phyloP scores from a whole-genome alignment of 73 alveolate species.

The Tetrahymena thermophila region DNA sequence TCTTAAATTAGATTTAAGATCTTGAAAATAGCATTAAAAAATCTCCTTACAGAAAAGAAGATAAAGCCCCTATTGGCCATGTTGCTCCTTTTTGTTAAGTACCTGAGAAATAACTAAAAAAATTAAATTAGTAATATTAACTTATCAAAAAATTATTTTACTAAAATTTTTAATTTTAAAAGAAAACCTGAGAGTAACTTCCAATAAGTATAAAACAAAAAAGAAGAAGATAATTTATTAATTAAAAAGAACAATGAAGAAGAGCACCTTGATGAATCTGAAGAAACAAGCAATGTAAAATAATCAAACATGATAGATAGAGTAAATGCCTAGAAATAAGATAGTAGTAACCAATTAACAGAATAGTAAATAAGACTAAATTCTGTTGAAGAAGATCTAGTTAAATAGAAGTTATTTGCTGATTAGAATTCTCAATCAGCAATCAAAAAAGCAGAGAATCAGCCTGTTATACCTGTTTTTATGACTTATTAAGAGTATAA shows the following conservation, averaged over 20 bases:
- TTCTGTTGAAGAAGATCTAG: not conserved
- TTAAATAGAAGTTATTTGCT: not conserved
- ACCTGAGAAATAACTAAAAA: not conserved
- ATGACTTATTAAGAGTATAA: not conserved
- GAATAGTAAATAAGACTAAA: not conserved
- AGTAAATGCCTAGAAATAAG: not conserved
- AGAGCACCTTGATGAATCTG: not conserved
- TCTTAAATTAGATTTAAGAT: not conserved
- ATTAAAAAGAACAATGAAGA: not conserved
- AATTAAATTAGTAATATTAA: not conserved
- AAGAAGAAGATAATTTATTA: not conserved
- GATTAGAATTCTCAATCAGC: not conserved
- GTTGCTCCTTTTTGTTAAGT: not conserved
- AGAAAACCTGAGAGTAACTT: not conserved
- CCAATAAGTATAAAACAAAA: too few relatives aligned
- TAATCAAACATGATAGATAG: not conserved
- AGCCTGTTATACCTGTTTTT: not conserved
- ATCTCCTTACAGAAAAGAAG: not conserved
- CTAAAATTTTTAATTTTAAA: too few relatives aligned
- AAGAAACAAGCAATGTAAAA: not conserved
- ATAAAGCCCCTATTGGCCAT: not conserved
- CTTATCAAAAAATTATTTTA: not conserved
- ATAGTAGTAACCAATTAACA: not conserved
- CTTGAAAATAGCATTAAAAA: not conserved
- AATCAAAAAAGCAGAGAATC: not conserved